Percentiles rank a stretch among this genome's conserved stretches.
These are phyloP conservation scores for Polyplosphaeria fusca DNA, from an alignment of 495 filamentous ascomycete genomes.

Conservation along the genomic window DNA sequence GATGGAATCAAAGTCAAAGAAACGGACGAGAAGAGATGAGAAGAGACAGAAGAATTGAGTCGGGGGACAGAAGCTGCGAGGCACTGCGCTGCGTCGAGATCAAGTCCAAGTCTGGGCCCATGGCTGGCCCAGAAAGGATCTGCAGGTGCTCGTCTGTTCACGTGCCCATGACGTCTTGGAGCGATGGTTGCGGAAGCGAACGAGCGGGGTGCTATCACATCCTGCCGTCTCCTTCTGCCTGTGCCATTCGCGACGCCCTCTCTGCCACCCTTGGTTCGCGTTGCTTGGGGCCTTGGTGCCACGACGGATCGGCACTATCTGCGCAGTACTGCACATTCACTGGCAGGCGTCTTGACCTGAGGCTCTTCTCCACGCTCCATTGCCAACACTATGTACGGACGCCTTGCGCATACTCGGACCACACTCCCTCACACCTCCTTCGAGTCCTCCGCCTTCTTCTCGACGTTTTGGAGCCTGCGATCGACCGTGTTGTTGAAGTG, in stretches of 20 bases:
- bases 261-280: not conserved
- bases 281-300: not conserved
- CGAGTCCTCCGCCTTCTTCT: not conserved
- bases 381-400: too few relatives aligned
- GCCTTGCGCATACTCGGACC: not conserved
- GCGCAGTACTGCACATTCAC: too few relatives aligned
- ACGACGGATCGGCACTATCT: too few relatives aligned
- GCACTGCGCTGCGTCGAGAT: too few relatives aligned
- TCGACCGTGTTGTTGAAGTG: constrained; percentile 2
- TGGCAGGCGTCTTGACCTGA: too few relatives aligned
- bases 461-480: not conserved
- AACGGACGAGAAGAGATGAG: too few relatives aligned
- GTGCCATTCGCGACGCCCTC: not conserved
- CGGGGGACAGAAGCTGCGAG: too few relatives aligned
- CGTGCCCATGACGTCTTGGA: constrained; percentile 24
- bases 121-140: too few relatives aligned
- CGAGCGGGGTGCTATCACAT: constrained; percentile 14
- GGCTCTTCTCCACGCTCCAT: too few relatives aligned
- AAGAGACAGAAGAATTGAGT: too few relatives aligned
- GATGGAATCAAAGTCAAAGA: too few relatives aligned
- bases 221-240: not conserved
- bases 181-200: constrained; percentile 14
- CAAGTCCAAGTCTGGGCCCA: too few relatives aligned
- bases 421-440: constrained; percentile 1
- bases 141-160: constrained; percentile 22